Evolutionary conservation across 1,139 yeast genomes (phyloP), one percentile per base, ranked within the genome.

Genomic region (Geotrichum cucujoidarum): DNA sequence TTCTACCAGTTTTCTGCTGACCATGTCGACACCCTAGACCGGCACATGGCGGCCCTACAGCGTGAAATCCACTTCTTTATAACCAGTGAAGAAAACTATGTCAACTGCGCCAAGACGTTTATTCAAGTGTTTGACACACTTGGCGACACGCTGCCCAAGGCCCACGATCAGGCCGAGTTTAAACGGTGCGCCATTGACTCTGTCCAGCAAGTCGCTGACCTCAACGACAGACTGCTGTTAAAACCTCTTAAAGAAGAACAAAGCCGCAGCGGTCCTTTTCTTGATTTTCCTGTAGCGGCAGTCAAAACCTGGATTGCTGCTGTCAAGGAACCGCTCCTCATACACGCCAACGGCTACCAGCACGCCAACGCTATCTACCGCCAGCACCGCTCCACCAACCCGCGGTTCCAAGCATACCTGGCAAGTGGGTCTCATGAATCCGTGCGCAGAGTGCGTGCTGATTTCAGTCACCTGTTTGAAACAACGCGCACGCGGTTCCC

Each of bases 11-110:
- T 50, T n/a, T 17, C 44, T 3, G 33, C 21, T 6, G 53, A 50
- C 11, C 14, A 14, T 14, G 21, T 34, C 17, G 22, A 24, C 6
- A 18, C 11, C 10, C 37, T 36, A 21, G 47, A 37, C 8, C 22
- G 34, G n/a, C 11, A 31, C 4, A 43, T 31, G 11, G 36, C 46
- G 17, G 33, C 27, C 4, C 38, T 43, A 6, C 53, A 50, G 34
- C 40, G 44, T 20, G 49, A 50, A 30, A 24, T 50, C 6, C 50
- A 50, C 18, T 22, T 37, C 31, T 35, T 50, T 13, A 47, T 50
- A 16, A 34, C 24, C 6, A 34, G 32, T 3, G 53, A 50, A 29
- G 44, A 43, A 20, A 50, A 50, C 25, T 50, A 32, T 37, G 50
- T 50, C 1, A 16, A 29, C 11, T 35, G 42, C 17, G 24, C 38